Base-by-base conservation (phyloP, 2,329 filamentous ascomycete species). In the Stachybotrys elegans region DNA sequence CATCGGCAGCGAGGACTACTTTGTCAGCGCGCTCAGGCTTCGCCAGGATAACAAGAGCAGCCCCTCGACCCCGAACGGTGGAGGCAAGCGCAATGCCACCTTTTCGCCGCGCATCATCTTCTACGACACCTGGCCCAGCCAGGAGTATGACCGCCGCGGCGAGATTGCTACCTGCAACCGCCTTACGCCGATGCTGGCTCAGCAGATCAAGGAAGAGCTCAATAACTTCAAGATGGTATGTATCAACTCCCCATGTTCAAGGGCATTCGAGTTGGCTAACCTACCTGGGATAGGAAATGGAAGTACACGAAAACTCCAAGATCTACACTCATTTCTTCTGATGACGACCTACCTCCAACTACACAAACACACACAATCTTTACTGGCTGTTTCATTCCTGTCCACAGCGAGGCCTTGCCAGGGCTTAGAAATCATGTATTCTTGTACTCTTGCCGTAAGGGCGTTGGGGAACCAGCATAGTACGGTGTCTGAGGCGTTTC, bases 261-360 rank as follows among this genome's bases (percentile, higher is more conserved):
- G 12, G 11, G 25, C 9, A 29, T n/a, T 29, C 9, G 17, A 19
- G 22, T 6, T 9, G 50, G 53, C 72, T 79, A 65, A 79, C 56
- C 31, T 9, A 11, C 14, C 13, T 19, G 5, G 16, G 43, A 31
- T 50, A 97, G 93, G 93, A 98, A 73, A 98, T 98, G 93, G 93
- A 97, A 75, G 93, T 98, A 59, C 93, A 98, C 67, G 93, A 97
- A 70, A 88, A 86, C 65, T 97, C 93, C 54, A 98, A 97, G 74
- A 91, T 96, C 61, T 96, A 98, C 76, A 98, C 93, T 57, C 93
- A 98, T 78, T 98, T 98, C 79, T 97, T 98, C 77, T 98, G 81
- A 92, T 69, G 70, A 76, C 52, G 52, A 48, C n/a, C n/a, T n/a
- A n/a, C n/a, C n/a, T n/a, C n/a, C n/a, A n/a, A n/a, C 51, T 48